Conservation (phyloP, 306 rosid species). For the Vigna reflexopilosa region DNA sequence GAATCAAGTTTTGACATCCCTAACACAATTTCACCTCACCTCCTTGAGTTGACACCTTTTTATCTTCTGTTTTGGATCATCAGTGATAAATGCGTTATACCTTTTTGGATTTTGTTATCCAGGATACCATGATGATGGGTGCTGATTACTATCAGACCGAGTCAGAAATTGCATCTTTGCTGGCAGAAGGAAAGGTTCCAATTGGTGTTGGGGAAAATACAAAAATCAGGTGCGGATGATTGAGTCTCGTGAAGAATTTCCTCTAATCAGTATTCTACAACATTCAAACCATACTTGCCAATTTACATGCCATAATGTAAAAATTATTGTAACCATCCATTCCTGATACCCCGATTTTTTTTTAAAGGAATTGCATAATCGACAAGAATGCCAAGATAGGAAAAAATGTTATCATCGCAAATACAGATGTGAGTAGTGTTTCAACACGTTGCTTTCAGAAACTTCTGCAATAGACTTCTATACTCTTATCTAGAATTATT, state of each 20-base stretch:
- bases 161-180: constrained; percentile 78
- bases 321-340: neutral
- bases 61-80: constrained; percentile 28
- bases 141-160: constrained; percentile 99
- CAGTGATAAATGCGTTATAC: constrained; percentile 17
- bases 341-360: neutral
- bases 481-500: constrained; percentile 17
- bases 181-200: constrained; percentile 91
- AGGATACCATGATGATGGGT: constrained; percentile 99
- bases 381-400: constrained; percentile 99
- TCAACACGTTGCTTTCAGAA: constrained; percentile 10
- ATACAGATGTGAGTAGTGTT: constrained; percentile 69
- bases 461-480: neutral
- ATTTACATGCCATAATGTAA: neutral
- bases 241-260: constrained; percentile 20
- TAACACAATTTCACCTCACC: constrained; percentile 4
- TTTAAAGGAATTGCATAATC: constrained; percentile 84
- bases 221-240: constrained; percentile 71
- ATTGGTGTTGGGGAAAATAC: constrained; percentile 95
- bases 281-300: neutral
- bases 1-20: neutral
- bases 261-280: neutral
- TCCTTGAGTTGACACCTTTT: constrained; percentile 17
- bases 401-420: constrained; percentile 74
- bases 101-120: constrained; percentile 43